These are phyloP conservation scores for Cicer cuneatum DNA, from an alignment of 306 rosid species.

Conservation along the genomic window DNA sequence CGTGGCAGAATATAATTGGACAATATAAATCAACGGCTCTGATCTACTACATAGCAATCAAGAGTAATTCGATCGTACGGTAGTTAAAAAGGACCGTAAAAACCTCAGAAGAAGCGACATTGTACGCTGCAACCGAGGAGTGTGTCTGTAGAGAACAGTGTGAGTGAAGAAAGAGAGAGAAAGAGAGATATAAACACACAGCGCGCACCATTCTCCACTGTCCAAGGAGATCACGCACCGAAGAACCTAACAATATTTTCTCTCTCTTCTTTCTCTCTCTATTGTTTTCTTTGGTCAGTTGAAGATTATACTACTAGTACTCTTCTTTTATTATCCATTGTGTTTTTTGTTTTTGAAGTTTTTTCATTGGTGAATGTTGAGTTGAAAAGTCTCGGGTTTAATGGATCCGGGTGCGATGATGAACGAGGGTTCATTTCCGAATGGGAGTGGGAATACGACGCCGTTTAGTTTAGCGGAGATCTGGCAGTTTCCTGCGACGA, in stretches of 20 bases:
- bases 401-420: slow-evolving; percentile 77
- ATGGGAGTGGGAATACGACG: slow-evolving; percentile 56
- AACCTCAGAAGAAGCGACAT: slow-evolving; percentile 66
- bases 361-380: not conserved
- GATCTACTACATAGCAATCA: not conserved
- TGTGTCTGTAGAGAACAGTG: slow-evolving; percentile 53
- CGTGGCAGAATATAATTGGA: not conserved
- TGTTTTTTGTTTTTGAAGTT: not conserved
- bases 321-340: not conserved
- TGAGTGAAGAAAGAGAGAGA: slow-evolving; percentile 43
- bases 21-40: not conserved
- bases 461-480: slow-evolving; percentile 77
- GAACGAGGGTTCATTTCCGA: slow-evolving; percentile 59
- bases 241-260: slow-evolving; percentile 16
- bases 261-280: not conserved
- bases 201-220: slow-evolving; percentile 71
- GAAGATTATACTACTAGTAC: not conserved
- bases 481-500: slow-evolving; percentile 67
- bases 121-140: slow-evolving; percentile 60
- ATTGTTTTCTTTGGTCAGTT: not conserved
- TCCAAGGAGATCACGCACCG: slow-evolving; percentile 59
- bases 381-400: not conserved
- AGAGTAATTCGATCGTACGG: slow-evolving; percentile 47
- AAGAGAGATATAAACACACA: slow-evolving; percentile 43
- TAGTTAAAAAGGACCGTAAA: slow-evolving; percentile 45